Conservation (phyloP, 768 basidiomycete species). For the Lactarius hengduanensis region DNA sequence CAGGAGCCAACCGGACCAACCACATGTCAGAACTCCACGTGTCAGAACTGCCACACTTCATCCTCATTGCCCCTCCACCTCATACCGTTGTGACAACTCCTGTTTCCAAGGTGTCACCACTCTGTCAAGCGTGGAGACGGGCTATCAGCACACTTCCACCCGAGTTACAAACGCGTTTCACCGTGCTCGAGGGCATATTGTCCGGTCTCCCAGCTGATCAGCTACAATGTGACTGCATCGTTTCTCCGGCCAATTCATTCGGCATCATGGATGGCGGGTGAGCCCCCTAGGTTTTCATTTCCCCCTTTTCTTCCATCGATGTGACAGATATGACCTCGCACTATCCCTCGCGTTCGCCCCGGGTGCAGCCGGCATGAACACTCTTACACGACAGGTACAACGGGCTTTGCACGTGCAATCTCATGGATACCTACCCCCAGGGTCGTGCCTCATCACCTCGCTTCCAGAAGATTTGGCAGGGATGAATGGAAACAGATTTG, state of each 20-base stretch:
- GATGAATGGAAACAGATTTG: conserved; percentile 16
- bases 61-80: conserved; percentile 17
- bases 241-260: conserved; percentile 27
- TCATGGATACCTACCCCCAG: conserved; percentile 20
- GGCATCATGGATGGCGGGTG: conserved; percentile 27
- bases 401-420: conserved; percentile 6
- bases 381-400: conserved; percentile 21
- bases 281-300: not conserved
- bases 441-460: conserved; percentile 18
- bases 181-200: conserved; percentile 18
- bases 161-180: conserved; percentile 19
- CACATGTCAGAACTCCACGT: conserved; percentile 6
- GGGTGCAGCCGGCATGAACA: conserved; percentile 1
- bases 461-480: conserved; percentile 3
- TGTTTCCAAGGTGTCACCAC: conserved; percentile 6
- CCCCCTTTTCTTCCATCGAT: not conserved
- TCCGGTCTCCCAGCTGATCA: conserved; percentile 5
- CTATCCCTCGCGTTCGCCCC: conserved; percentile 16
- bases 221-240: conserved; percentile 22
- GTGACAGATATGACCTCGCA: conserved; percentile 20
- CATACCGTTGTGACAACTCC: not conserved
- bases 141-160: conserved; percentile 9
- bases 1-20: not conserved
- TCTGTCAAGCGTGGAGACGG: conserved; percentile 5
- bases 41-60: conserved; percentile 13